Percentiles rank a stretch among this genome's conserved stretches.
Conservation (phyloP, 2,329 filamentous ascomycete species). For the Aspergillus flavus region DNA sequence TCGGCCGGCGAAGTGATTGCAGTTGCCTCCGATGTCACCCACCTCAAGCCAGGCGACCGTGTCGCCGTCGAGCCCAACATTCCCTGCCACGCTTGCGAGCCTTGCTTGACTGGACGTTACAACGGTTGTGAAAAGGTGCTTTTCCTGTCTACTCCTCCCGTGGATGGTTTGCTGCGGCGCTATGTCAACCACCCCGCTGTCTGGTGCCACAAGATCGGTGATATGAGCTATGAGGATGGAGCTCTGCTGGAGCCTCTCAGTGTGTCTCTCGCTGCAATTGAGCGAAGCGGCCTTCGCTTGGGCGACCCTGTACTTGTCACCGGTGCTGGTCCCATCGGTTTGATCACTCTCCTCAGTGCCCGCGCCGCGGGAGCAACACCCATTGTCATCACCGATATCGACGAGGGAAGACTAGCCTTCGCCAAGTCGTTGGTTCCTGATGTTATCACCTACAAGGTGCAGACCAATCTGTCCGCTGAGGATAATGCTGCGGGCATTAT, state of each 20-base stretch:
- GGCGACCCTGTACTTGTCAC: constrained; percentile 89
- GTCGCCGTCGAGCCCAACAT: constrained; percentile 94
- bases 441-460: constrained; percentile 69
- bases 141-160: constrained; percentile 89
- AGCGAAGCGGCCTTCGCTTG: constrained; percentile 76
- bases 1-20: constrained; percentile 78
- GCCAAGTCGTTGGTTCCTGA: constrained; percentile 80
- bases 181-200: constrained; percentile 93
- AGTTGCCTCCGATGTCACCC: constrained; percentile 70
- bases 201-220: constrained; percentile 95
- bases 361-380: constrained; percentile 86
- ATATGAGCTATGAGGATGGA: constrained; percentile 90
- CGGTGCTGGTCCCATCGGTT: constrained; percentile 89
- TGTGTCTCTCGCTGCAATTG: constrained; percentile 85
- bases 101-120: constrained; percentile 88
- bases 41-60: constrained; percentile 81
- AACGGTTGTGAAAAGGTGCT: constrained; percentile 86
- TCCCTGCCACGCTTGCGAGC: constrained; percentile 87
- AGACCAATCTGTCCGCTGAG: constrained; percentile 58
- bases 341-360: constrained; percentile 83
- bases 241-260: constrained; percentile 87
- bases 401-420: constrained; percentile 80
- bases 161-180: constrained; percentile 81
- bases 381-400: constrained; percentile 92
- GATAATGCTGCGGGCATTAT: constrained; percentile 72